Conservation (phyloP, 1,284 basidiomycete genomes). For the Ustilago cynodontis region DNA sequence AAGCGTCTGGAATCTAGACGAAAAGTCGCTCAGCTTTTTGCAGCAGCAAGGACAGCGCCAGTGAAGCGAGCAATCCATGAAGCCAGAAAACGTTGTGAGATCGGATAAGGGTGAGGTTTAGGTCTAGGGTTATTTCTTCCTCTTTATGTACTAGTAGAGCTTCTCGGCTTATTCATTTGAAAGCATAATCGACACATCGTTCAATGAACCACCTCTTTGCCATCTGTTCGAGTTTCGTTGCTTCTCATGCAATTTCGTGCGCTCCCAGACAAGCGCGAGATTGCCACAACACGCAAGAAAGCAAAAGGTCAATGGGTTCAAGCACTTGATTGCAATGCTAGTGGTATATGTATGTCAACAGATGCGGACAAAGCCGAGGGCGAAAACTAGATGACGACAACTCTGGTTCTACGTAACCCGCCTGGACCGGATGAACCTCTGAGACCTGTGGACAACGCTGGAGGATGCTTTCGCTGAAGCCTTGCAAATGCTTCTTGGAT, state of each 20-base stretch:
- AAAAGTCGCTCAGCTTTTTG: constrained; percentile 40
- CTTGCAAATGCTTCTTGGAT: constrained; percentile 66
- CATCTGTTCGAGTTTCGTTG: not conserved
- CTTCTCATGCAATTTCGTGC: no score
- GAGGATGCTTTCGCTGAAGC: constrained; percentile 54
- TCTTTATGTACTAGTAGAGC: not conserved
- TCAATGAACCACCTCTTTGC: not conserved
- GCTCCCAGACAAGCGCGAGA: no score
- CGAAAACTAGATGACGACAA: constrained; percentile 56
- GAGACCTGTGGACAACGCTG: constrained; percentile 46
- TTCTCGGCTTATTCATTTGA: not conserved
- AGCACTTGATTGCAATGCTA: not conserved
- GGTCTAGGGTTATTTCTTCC: not conserved
- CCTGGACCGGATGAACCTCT: constrained; percentile 55
- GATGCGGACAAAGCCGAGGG: no score
- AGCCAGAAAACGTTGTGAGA: no score
- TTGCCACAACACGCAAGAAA: not conserved
- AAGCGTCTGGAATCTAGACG: constrained; percentile 47
- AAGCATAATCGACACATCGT: not conserved
- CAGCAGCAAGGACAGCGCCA: constrained; percentile 25
- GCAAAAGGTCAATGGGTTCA: not conserved
- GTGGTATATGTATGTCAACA: not conserved
- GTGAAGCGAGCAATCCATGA: not conserved
- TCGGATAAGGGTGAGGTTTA: not conserved
- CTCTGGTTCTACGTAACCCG: constrained; percentile 60